Base-by-base conservation (phyloP, 73 alveolate species). In the Loxodes magnus region DNA sequence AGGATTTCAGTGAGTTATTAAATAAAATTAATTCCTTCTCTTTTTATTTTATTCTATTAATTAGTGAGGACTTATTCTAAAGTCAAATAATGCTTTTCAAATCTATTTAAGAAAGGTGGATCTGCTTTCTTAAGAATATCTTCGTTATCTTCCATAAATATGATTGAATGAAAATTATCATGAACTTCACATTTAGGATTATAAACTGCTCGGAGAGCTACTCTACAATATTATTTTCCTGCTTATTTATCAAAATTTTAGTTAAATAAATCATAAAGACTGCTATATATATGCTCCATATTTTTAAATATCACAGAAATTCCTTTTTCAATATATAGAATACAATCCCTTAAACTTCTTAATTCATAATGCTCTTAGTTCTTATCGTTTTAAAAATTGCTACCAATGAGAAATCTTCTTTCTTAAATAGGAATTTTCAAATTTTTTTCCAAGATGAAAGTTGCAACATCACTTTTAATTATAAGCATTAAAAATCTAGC, bases 321-420 rank as follows among this genome's bases (percentile, higher is more conserved):
- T 25, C 59, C 59, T 46, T 46, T 12, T 24, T 46, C 59, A 37
- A 46, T 46, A 24, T 46, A 46, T 20, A 16, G 19, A 24, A 46
- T 46, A 24, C 22, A 25, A 2, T 46, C 59, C 9, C 53, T 21
- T 1, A 46, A 19, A 0, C 14, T 5, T 23, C 59, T 0, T n/a
- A 46, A 46, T 20, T 22, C 26, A 24, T 12, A 12, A 6, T 24
- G 43, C 1, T 46, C 59, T 10, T 46, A 41, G 19, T 9, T 10
- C 6, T 25, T n/a, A 25, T 46, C 59, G 6, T 21, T 20, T 25
- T 46, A 14, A n/a, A 46, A 46, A 10, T 12, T 22, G 46, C 52
- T 22, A 25, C 59, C 59, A 7, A 46, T 10, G 7, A 46, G 22
- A 7, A 46, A 10, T 24, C 59, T 46, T 1, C 26, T 25, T 7